phyloP scores from a whole-genome alignment of 2,329 filamentous ascomycete genomes.

The Proliferodiscus dingleyae region DNA sequence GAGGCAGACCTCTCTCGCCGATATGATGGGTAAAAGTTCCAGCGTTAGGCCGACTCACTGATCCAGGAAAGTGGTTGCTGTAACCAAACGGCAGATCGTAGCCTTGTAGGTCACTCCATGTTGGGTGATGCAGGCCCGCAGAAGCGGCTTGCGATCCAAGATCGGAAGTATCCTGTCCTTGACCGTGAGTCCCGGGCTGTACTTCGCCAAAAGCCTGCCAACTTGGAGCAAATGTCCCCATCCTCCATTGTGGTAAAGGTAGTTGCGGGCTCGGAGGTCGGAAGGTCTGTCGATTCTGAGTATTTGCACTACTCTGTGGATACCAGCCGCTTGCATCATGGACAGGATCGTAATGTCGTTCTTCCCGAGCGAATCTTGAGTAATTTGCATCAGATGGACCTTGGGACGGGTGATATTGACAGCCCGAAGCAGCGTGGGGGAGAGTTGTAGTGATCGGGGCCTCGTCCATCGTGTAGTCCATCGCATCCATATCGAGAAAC shows the following conservation, averaged over 20 bases:
- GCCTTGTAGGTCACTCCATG: too few relatives aligned
- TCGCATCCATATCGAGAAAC: conserved; percentile 20
- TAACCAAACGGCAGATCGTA: too few relatives aligned
- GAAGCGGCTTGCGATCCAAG: conserved; percentile 1
- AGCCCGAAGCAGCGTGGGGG: conserved; percentile 8
- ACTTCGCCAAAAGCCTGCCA: conserved; percentile 15
- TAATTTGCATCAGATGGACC: conserved; percentile 3
- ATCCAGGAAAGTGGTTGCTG: too few relatives aligned
- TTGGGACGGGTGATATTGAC: conserved; percentile 19
- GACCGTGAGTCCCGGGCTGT: conserved; percentile 1
- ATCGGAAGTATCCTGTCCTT: conserved; percentile 4
- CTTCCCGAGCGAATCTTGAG: conserved; percentile 15
- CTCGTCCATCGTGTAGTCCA: conserved; percentile 26
- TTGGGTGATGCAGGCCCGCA: too few relatives aligned
- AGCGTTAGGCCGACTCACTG: too few relatives aligned
- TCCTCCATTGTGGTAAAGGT: conserved; percentile 11
- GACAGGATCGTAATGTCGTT: conserved; percentile 26
- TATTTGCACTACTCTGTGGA: conserved; percentile 8
- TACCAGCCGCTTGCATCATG: conserved; percentile 16
- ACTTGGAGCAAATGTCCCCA: conserved; percentile 8
- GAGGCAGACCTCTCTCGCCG: too few relatives aligned
- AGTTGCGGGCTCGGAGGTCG: conserved; percentile 1
- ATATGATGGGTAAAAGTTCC: too few relatives aligned
- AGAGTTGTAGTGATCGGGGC: conserved; percentile 1
- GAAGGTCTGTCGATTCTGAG: conserved; percentile 8